Evolutionary conservation across 140 eudicot genomes (phyloP), one percentile per base, ranked within the genome.

Genomic region (Stevia rebaudiana): DNA sequence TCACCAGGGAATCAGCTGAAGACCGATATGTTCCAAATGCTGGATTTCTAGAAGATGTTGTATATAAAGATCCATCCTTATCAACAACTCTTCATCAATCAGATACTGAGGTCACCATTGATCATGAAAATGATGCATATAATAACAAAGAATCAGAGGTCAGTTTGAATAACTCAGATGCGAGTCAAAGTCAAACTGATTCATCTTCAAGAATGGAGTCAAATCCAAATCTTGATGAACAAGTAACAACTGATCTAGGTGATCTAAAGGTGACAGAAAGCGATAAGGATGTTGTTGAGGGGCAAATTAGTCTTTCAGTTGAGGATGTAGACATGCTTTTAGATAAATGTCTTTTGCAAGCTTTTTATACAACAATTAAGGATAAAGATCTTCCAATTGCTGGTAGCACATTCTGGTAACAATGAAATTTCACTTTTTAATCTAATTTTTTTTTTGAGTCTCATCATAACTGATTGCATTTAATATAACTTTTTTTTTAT

Each of bases 361-460:
- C 96, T 6, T 83, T 88, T 76, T 84, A 88, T 57, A 92, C 95
- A 43, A 83, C 96, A n/a, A 69, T 92, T n/a, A 85, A 88, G 72
- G 98, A 92, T 70, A 88, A 92, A 78, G 98, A 92, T 80, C 95
- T 92, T 67, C 98, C 98, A 50, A 81, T 92, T 76, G 96, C 90
- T 15, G 96, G 98, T 74, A 92, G 98, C 78, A 81, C 82, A 30
- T 74, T 92, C 55, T 92, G 98, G 98, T 92, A 83, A 63, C 81
- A 67, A 41, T 25, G 21, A 25, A 25, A 1, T 33, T 13, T 2
- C 6, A 25, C 3, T 11, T 19, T 52, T 5, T 4, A 13, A 16
- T 30, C 43, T 23, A 30, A 57, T 8, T 25, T 1, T 35, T 46
- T 10, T 46, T 1, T 46, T 2, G 21, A 16, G 23, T 46, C 6